phyloP scores from a whole-genome alignment of 345 rosid species.

The Arabis alpina region DNA sequence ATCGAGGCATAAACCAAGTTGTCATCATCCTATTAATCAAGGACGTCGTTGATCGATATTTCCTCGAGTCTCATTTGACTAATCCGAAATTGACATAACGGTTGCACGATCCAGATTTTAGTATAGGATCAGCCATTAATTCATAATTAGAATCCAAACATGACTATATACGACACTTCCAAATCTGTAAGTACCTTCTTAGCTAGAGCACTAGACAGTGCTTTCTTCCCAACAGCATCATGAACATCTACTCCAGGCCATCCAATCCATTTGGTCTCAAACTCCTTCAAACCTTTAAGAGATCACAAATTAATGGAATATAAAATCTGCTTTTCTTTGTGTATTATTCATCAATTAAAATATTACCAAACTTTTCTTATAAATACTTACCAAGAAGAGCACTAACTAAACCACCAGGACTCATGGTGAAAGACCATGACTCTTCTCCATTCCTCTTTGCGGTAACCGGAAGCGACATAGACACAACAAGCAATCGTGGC shows the following conservation, averaged over 20 bases:
- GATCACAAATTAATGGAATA: constrained; percentile 8
- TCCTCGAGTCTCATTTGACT: no score
- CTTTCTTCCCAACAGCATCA: constrained; percentile 79
- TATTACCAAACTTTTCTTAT: background rate
- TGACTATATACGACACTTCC: background rate
- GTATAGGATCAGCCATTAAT: background rate
- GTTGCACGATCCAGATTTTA: background rate
- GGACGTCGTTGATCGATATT: no score
- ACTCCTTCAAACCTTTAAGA: constrained; percentile 82
- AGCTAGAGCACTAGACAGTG: constrained; percentile 87
- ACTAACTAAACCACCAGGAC: constrained; percentile 92
- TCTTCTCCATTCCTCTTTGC: constrained; percentile 90
- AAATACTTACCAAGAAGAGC: constrained; percentile 82
- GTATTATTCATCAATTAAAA: background rate
- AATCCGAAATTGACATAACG: background rate
- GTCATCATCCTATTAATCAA: background rate
- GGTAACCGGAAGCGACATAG: constrained; percentile 90
- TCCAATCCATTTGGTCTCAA: constrained; percentile 99
- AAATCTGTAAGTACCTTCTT: constrained; percentile 59
- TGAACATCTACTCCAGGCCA: constrained; percentile 99
- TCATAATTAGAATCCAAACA: background rate
- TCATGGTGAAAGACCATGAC: constrained; percentile 83
- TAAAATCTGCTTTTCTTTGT: constrained; percentile 8
- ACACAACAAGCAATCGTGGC: constrained; percentile 89
- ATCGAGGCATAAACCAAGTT: background rate